A percentile compares a stretch with the other conserved stretches of the same genome.
Conservation (phyloP, 805 yeast species). For the Candida bentonensis region DNA sequence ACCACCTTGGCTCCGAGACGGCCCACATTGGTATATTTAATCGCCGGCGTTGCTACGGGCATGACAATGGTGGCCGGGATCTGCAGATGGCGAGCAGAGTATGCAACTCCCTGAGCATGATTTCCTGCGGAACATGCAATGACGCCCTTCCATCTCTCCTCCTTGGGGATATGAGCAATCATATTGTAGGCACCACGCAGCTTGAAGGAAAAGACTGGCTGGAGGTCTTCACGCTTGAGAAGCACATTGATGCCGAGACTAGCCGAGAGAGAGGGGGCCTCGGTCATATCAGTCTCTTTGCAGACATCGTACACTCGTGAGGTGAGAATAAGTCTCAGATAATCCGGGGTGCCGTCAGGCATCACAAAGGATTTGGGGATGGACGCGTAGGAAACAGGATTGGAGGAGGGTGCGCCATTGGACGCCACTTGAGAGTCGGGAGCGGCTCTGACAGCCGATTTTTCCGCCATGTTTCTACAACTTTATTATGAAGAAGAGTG, state of each 20-base stretch:
- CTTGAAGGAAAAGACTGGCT: conserved; percentile 37
- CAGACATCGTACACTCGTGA: conserved; percentile 92
- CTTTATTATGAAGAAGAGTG: too few species aligned
- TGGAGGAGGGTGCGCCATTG: too few species aligned
- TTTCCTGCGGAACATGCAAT: conserved; percentile 98
- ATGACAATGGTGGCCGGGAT: conserved; percentile 94
- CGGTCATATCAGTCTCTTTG: conserved; percentile 73
- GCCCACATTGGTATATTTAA: conserved; percentile 82
- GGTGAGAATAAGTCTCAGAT: conserved; percentile 76
- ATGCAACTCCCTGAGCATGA: conserved; percentile 99
- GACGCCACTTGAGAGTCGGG: too few species aligned
- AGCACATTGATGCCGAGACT: conserved; percentile 59
- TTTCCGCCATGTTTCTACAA: too few species aligned
- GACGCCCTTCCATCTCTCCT: conserved; percentile 64
- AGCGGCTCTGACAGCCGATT: too few species aligned
- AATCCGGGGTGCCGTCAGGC: conserved; percentile 65
- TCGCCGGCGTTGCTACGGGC: conserved; percentile 96
- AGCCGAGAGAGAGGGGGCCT: conserved; percentile 61
- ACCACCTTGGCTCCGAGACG: conserved; percentile 92
- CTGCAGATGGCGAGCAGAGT: conserved; percentile 66
- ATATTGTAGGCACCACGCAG: conserved; percentile 95
- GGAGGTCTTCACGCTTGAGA: conserved; percentile 2
- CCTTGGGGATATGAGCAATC: conserved; percentile 65
- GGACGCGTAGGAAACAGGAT: neutral
- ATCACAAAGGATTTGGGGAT: conserved; percentile 7